Evolutionary conservation across 140 eudicot genomes (phyloP), one percentile per base, ranked within the genome.

Genomic region (Stevia rebaudiana): DNA sequence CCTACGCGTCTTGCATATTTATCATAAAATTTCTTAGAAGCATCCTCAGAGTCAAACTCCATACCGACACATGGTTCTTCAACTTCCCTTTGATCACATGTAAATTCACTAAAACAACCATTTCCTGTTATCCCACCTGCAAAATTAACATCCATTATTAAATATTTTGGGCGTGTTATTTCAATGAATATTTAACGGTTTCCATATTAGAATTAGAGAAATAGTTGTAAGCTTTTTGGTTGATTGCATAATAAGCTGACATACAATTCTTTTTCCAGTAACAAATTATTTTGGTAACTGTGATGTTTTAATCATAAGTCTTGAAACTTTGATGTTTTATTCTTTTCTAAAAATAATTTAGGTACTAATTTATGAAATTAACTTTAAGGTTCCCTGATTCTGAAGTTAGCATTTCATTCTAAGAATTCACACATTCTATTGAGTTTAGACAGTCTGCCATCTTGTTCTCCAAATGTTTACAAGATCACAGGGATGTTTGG

Each of bases 21-120:
- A 52, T 79, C 70, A 33, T 79, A 79, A 49, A 79, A 79, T 23
- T 65, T 65, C 80, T 79, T 83, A 66, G 89, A 85, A 52, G 82
- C 80, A 15, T 76, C 76, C 49, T 76, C 82, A 12, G 80, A 69
- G 48, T 76, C 80, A 63, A 83, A 83, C 64, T 83, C 80, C 83
- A 83, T 76, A 24, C 83, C 80, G 11, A 83, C 70, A 61, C 47
- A 47, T 3, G 83, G 89, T 70, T 79, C 83, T 17, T 48, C 78
- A 43, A 50, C 55, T 13, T 15, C 18, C 31, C 16, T 71, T 56
- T 72, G 69, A 70, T 77, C 69, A 63, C 56, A 37, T 22, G 53
- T 53, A 67, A 44, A 43, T 22, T 76, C 77, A 36, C 33, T 72
- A 25, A 43, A 74, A 46, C 22, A 69, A 42, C 40, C 53, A 53